Percentiles rank a stretch among this genome's conserved stretches.
These are phyloP conservation scores for Nicotiana undulata DNA, from an alignment of 257 asterid species.

Conservation along the genomic window DNA sequence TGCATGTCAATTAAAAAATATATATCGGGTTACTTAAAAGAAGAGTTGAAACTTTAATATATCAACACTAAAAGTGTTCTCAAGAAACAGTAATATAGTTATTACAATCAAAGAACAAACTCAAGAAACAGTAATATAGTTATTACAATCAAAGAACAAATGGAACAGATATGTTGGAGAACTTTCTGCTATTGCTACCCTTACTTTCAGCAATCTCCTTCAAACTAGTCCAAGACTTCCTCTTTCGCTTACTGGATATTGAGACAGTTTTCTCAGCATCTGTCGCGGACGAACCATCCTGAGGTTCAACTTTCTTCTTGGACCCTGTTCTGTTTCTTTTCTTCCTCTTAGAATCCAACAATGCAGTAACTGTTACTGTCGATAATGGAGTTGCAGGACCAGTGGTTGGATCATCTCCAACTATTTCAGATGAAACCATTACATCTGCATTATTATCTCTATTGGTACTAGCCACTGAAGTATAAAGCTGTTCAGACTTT, in stretches of 20 bases:
- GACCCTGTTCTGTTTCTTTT: constrained; percentile 42
- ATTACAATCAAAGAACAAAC: constrained; percentile 18
- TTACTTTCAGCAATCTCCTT: constrained; percentile 51
- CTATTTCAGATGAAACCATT: constrained; percentile 20
- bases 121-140: neutral
- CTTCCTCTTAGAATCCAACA: constrained; percentile 54
- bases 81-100: neutral
- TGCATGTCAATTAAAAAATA: no score
- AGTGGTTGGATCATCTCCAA: constrained; percentile 18
- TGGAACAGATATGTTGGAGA: constrained; percentile 35
- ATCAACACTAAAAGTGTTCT: neutral
- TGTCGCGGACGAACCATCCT: constrained; percentile 10
- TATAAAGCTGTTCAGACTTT: neutral
- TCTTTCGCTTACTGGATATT: constrained; percentile 49
- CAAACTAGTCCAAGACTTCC: constrained; percentile 61
- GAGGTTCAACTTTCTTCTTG: constrained; percentile 33
- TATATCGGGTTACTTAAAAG: no score
- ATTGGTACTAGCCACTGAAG: neutral
- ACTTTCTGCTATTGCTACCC: constrained; percentile 25
- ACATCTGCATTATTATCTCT: constrained; percentile 7
- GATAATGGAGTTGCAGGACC: constrained; percentile 37
- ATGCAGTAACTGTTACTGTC: constrained; percentile 14
- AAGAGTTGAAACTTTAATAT: no score
- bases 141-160: constrained; percentile 23
- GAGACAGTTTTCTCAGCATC: constrained; percentile 18